Evolutionary conservation across 2,329 filamentous ascomycete genomes (phyloP), one percentile per base, ranked within the genome.

Genomic region (Verticillium alfalfae): DNA sequence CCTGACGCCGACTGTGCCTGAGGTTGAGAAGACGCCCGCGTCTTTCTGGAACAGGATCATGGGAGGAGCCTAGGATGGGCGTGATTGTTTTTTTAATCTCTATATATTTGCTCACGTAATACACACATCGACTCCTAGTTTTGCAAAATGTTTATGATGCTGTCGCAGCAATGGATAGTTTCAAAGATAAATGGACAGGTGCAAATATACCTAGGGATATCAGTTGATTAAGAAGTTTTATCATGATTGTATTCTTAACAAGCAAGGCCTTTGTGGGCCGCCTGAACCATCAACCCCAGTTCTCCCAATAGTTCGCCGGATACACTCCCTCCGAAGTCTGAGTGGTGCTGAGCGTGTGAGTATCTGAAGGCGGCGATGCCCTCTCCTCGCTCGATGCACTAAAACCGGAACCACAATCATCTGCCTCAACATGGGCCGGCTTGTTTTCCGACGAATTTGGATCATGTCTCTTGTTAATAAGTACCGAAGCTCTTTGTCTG

Each of bases 21-120:
- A 65, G 37, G 68, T 69, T n/a, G 69, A 69, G 10, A 74, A 71
- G 36, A 62, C 67, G n/a, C 61, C 67, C 13, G 68, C 71, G 2
- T 79, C 80, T 0, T 75, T 84, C 37, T 85, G 83, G 82, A 75
- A 79, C 39, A 79, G 71, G 65, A 66, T 80, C 52, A 71, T 68
- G 57, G 70, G 69, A 57, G 70, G 69, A 54, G 26, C 66, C 10
- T 66, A 65, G 37, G 58, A 3, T 22, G 45, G n/a, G 45, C 16
- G 36, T 37, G 36, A 31, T 5, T 31, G 4, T 31, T 31, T 31
- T 31, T 31, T 31, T 22, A 22, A 31, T 31, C 26, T 31, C 26
- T 31, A 5, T 31, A 5, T 31, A 31, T 31, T 31, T 31, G 26
- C 4, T 31, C 3, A 5, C 26, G 26, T 31, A 31, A 31, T 31